These are phyloP conservation scores for Phenoliferia sp. DNA, from an alignment of 1,284 basidiomycete genomes.

Conservation along the genomic window DNA sequence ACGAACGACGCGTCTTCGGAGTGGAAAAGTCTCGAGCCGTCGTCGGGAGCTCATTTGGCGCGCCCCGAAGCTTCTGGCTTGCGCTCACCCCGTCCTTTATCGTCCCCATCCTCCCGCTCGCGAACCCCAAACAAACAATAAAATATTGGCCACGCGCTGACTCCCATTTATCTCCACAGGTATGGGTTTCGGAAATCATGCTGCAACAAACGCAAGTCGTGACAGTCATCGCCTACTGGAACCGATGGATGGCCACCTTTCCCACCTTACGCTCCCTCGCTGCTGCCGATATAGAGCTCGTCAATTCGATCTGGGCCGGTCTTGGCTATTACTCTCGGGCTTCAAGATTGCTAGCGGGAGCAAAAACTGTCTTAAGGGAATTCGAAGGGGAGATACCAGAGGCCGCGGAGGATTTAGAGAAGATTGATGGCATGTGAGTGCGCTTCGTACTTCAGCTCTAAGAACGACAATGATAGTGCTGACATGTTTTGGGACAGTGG, in stretches of 20 bases:
- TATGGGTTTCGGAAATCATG: conserved; percentile 92
- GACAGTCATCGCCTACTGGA: conserved; percentile 86
- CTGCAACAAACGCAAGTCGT: conserved; percentile 81
- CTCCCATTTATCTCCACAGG: conserved; percentile 46
- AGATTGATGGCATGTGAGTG: conserved; percentile 31
- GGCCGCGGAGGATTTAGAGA: conserved; percentile 72
- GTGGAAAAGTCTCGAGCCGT: no score
- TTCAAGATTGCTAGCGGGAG: conserved; percentile 67
- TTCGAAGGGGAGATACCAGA: conserved; percentile 68
- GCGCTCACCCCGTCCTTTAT: no score
- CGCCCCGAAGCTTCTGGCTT: no score
- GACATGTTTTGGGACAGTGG: conserved; percentile 13
- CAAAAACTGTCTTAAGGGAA: conserved; percentile 66
- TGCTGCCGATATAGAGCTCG: conserved; percentile 65
- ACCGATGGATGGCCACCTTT: conserved; percentile 56
- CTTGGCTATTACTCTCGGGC: conserved; percentile 89
- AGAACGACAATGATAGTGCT: background rate
- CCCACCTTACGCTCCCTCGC: conserved; percentile 76
- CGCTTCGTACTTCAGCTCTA: background rate
- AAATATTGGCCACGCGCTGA: background rate
- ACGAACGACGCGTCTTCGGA: no score
- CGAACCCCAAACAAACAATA: background rate
- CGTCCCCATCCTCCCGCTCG: no score
- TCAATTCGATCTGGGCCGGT: conserved; percentile 78
- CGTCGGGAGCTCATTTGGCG: no score